Conservation (phyloP, 306 rosid species). For the Herpetospermum pedunculosum region DNA sequence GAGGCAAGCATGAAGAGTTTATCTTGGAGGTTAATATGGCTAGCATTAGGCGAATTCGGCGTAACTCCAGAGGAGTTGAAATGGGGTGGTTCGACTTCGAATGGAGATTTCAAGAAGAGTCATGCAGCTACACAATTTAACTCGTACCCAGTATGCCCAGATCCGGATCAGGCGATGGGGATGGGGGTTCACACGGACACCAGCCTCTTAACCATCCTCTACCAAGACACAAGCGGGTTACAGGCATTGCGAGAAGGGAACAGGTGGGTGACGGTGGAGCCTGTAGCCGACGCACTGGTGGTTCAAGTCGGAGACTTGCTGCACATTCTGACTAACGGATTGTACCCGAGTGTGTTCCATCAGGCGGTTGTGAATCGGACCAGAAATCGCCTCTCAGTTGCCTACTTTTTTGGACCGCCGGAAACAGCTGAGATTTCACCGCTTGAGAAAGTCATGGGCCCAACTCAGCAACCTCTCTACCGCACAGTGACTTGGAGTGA, state of each 20-base stretch:
- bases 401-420: constrained; percentile 66
- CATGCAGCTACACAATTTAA: constrained; percentile 59
- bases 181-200: constrained; percentile 84
- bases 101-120: constrained; percentile 25
- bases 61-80: constrained; percentile 41
- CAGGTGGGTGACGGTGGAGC: constrained; percentile 68
- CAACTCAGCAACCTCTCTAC: constrained; percentile 51
- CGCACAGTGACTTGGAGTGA: constrained; percentile 78
- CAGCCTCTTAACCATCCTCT: constrained; percentile 52
- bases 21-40: constrained; percentile 57
- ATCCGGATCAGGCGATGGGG: constrained; percentile 94
- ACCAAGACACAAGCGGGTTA: constrained; percentile 69
- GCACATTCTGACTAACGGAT: constrained; percentile 71
- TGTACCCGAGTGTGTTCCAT: constrained; percentile 56
- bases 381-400: constrained; percentile 43
- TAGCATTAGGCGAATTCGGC: constrained; percentile 55
- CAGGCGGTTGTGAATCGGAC: constrained; percentile 68
- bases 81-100: constrained; percentile 63
- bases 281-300: constrained; percentile 24
- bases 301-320: constrained; percentile 59
- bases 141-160: constrained; percentile 79
- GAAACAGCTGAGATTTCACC: constrained; percentile 47
- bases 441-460: constrained; percentile 40
- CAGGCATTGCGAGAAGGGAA: constrained; percentile 47
- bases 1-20: constrained; percentile 54